Evolutionary conservation across 352 stramenopile species (phyloP), one percentile per base, ranked within the genome.

Genomic region (Pythium myriotylum): DNA sequence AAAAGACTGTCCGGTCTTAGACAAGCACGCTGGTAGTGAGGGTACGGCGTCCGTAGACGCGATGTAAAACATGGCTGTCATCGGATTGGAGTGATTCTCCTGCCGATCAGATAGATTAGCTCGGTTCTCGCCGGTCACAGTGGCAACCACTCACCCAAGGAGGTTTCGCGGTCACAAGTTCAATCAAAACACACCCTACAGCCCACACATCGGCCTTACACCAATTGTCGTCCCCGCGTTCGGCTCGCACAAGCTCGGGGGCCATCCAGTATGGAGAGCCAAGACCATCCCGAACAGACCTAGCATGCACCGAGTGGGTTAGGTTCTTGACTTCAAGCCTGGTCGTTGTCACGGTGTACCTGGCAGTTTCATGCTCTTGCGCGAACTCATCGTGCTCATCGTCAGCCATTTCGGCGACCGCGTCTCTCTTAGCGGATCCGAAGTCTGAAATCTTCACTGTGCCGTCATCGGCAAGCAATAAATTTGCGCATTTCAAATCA

Each of bases 201-300:
- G 79, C 89, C 92, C 92, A 98, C 20, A 98, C 77, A 68, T 98
- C 92, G 0, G 91, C 81, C 54, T 95, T 95, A n/a, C 75, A 81
- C 90, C 90, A 97, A 19, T 70, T 75, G 39, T 93, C 74, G 0
- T 51, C 61, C 3, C 86, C 75, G 59, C 87, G 76, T 49, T 92
- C 77, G 17, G 89, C 86, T 16, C 86, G 89, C 20, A 97, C 89
- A n/a, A 98, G 81, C 78, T 99, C 96, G 0, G 96, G 95, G 7
- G 95, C 92, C 93, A 98, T 98, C 91, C 91, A 98, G 60, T 95
- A 97, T n/a, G 94, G 91, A 16, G 88, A 98, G 0, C 96, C 88
- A n/a, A 91, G 59, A 13, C 84, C 81, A 54, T 92, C 79, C 22
- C 79, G 73, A 20, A 89, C 80, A 0, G 83, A 92, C 45, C 79